A percentile compares a stretch with the other conserved stretches of the same genome.
phyloP scores from a whole-genome alignment of 192 early-diverging fungal genomes.

The Linderina pennispora region DNA sequence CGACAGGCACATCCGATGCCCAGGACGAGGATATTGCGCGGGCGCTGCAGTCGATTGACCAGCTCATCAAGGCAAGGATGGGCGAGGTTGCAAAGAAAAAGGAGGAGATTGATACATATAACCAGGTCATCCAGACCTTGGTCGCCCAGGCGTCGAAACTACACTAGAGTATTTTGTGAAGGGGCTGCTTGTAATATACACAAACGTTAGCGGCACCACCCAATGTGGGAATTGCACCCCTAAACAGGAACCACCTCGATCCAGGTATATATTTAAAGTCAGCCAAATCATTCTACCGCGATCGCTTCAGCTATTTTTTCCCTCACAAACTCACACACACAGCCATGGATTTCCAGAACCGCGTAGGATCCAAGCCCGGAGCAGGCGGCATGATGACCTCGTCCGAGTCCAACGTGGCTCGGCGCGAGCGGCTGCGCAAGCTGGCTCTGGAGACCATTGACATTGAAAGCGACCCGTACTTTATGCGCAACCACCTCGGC shows the following conservation, averaged over 20 bases:
- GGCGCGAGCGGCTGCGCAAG: slow-evolving; percentile 90
- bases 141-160: slow-evolving; percentile 33
- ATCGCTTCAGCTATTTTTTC: too few species aligned
- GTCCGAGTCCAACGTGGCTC: slow-evolving; percentile 84
- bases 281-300: too few species aligned
- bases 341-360: slow-evolving; percentile 75
- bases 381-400: slow-evolving; percentile 79
- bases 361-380: slow-evolving; percentile 87
- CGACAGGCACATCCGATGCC: neutral
- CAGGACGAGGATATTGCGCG: slow-evolving; percentile 4
- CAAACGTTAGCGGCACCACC: too few species aligned
- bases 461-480: slow-evolving; percentile 93
- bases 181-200: too few species aligned
- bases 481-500: slow-evolving; percentile 89
- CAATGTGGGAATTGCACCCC: too few species aligned
- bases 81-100: slow-evolving; percentile 17
- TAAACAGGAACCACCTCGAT: too few species aligned
- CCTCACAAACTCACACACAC: too few species aligned
- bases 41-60: slow-evolving; percentile 18
- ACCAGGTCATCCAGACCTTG: slow-evolving; percentile 41
- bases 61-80: slow-evolving; percentile 7
- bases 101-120: slow-evolving; percentile 27
- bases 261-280: too few species aligned
- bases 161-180: slow-evolving; percentile 11
- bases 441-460: slow-evolving; percentile 95